Evolutionary conservation across 2,329 filamentous ascomycete genomes (phyloP).

Genomic region (Aspergillus sp.): DNA sequence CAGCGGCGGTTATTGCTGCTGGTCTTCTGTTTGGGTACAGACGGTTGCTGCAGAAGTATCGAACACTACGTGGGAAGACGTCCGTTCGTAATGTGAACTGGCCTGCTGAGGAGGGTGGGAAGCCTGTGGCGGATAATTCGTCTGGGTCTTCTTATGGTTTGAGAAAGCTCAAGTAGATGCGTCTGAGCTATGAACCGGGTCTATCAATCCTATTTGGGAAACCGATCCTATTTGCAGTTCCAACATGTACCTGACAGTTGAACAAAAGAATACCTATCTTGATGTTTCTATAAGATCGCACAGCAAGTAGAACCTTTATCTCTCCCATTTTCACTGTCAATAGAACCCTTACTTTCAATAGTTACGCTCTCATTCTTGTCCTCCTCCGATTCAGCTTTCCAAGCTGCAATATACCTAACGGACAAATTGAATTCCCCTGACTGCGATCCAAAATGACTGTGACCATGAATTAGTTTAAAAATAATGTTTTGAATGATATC

Average conservation of each 20-base stretch:
- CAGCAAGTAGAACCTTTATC: neutral
- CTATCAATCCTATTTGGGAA: too few relatives aligned
- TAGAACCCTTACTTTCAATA: neutral
- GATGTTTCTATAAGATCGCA: neutral
- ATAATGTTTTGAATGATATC: too few relatives aligned
- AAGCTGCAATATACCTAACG: conserved; percentile 56
- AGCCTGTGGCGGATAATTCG: neutral
- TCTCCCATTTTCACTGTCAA: neutral
- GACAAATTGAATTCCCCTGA: conserved; percentile 65
- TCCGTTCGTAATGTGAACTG: conserved; percentile 16
- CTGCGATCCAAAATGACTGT: conserved; percentile 75
- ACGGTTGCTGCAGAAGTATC: conserved; percentile 16
- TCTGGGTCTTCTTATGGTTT: conserved; percentile 1
- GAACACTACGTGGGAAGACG: conserved; percentile 10
- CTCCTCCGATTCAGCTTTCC: neutral
- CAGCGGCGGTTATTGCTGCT: conserved; percentile 16
- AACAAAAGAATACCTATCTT: too few relatives aligned
- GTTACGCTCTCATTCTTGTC: neutral
- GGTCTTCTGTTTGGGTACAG: conserved; percentile 21
- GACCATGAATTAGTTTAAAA: neutral
- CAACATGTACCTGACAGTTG: too few relatives aligned
- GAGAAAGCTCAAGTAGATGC: conserved; percentile 4
- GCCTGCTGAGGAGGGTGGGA: conserved; percentile 6
- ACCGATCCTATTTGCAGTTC: too few relatives aligned
- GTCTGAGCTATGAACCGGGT: neutral